Conservation (phyloP, 2,329 filamentous ascomycete genomes). For the Arthrinium puccinioides region DNA sequence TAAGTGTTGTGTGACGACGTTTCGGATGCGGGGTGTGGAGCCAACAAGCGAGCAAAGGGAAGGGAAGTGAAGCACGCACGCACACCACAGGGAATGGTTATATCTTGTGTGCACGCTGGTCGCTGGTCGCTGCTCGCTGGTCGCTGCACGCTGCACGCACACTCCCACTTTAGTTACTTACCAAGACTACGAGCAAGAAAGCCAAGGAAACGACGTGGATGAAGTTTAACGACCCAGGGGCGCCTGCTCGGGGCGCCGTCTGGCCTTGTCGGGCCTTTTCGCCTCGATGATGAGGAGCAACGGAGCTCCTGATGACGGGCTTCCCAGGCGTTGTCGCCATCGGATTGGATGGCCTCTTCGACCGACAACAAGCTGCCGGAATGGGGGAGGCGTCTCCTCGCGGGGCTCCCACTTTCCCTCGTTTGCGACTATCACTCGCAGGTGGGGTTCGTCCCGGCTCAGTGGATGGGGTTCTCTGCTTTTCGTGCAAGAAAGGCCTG, state of each 20-base stretch:
- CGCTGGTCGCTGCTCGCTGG: no score
- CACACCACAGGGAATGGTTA: no score
- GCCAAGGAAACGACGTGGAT: constrained; percentile 21
- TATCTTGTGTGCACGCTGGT: no score
- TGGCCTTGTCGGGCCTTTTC: constrained; percentile 9
- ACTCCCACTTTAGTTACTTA: constrained; percentile 19
- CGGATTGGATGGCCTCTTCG: neutral
- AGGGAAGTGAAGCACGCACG: no score
- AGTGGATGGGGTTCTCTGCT: neutral
- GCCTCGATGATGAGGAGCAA: constrained; percentile 1
- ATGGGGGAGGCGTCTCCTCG: no score
- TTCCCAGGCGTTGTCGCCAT: constrained; percentile 1
- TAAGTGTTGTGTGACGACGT: constrained; percentile 20
- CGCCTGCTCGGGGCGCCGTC: constrained; percentile 2
- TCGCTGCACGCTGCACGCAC: no score
- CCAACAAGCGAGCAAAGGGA: no score
- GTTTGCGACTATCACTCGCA: neutral
- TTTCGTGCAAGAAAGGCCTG: no score
- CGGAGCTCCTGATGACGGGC: constrained; percentile 4
- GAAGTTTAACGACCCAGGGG: constrained; percentile 13
- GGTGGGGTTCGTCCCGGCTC: neutral
- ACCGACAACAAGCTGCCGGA: no score
- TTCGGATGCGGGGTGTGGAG: constrained; percentile 8
- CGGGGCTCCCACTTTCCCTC: no score
- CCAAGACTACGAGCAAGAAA: constrained; percentile 21